A percentile compares a stretch with the other conserved stretches of the same genome.
Conservation (phyloP, 2,329 filamentous ascomycete species). For the Magnaporthiopsis incrustans region DNA sequence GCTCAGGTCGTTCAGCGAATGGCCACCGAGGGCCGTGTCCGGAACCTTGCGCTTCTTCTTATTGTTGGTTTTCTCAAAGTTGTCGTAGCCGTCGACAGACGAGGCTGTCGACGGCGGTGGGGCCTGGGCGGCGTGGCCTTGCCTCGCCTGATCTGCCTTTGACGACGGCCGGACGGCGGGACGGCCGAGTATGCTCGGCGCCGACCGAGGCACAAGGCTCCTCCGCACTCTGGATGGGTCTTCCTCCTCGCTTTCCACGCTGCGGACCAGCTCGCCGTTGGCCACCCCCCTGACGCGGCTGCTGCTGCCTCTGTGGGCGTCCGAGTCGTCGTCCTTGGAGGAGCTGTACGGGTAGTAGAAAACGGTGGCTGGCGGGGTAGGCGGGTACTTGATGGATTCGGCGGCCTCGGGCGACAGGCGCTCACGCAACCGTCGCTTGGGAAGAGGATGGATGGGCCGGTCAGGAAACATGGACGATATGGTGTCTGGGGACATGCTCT, state of each 20-base stretch:
- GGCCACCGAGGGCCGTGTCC: constrained; percentile 46
- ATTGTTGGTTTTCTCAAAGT: constrained; percentile 97
- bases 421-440: constrained; percentile 80
- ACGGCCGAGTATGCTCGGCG: constrained; percentile 37
- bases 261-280: constrained; percentile 34
- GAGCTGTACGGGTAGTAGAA: constrained; percentile 65
- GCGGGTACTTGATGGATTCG: constrained; percentile 73
- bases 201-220: constrained; percentile 35
- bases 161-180: constrained; percentile 32
- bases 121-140: constrained; percentile 27
- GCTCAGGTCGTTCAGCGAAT: constrained; percentile 27
- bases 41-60: constrained; percentile 99
- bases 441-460: constrained; percentile 85
- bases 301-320: constrained; percentile 8
- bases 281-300: constrained; percentile 18
- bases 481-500: constrained; percentile 63
- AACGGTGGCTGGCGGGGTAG: constrained; percentile 66
- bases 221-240: constrained; percentile 28
- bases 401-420: constrained; percentile 79
- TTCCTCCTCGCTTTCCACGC: constrained; percentile 56
- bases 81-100: constrained; percentile 83
- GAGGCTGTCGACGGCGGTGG: constrained; percentile 56
- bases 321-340: constrained; percentile 36
- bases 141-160: constrained; percentile 30
- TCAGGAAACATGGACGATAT: constrained; percentile 77